Base-by-base conservation (phyloP, 2,329 filamentous ascomycete genomes). In the Alternaria dauci region DNA sequence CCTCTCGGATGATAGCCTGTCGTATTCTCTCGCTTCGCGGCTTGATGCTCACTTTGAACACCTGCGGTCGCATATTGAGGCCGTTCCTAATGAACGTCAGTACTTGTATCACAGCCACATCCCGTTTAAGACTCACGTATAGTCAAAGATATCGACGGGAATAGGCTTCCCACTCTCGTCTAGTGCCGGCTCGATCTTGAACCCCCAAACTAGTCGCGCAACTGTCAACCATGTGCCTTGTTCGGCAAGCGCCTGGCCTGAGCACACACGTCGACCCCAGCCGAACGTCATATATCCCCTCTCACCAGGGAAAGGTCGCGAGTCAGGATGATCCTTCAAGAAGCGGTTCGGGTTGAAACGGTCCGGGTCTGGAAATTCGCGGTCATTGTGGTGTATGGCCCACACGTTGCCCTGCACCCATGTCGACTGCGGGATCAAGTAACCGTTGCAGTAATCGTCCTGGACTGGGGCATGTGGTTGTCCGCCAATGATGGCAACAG, bases 181-280 rank as follows among this genome's bases (percentile, higher is more conserved):
- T 12, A 79, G 56, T 32, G 74, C 78, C 44, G 80, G 79, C 53
- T 79, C 72, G 58, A 88, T 83, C 55, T 80, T 79, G 67, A 88
- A 89, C 0, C 80, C 86, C 85, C 87, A 88, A 7, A 89, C 76
- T 28, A 88, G 68, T 14, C 86, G 77, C 8, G 85, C 84, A 44
- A 88, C 79, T 0, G 83, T 86, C 67, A 88, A 82, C 81, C 85
- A 88, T 0, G 85, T 85, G 6, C 86, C 85, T 68, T 87, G 85
- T 72, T 89, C 86, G 2, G 86, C 86, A 18, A 88, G 77, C 53
- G 87, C 83, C 30, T 86, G 84, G 0, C 87, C 87, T 3, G 83
- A 86, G 70, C 87, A 89, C 43, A 88, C 81, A 25, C 87, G 79
- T 6, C 86, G 79, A 1, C 86, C 86, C 8, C 82, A 83, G 20